Evolutionary conservation across 139 green algal species (phyloP), one percentile per base, ranked within the genome.

Genomic region (Chlamydomonas sp.): DNA sequence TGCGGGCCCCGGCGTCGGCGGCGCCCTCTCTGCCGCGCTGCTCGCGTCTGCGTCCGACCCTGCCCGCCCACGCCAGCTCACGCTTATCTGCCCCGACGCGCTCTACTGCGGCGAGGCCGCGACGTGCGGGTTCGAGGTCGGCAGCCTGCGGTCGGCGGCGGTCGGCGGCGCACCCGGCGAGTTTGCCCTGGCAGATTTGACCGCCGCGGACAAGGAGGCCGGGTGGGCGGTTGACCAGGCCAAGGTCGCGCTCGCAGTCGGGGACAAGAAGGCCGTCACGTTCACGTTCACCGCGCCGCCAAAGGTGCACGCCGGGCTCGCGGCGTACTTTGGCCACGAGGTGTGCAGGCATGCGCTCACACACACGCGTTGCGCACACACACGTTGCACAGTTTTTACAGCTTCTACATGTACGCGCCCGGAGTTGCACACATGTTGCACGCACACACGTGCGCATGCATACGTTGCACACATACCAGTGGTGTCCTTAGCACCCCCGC

Each of bases 141-240:
- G 81, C 13, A 81, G 70, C 35, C 50, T 88, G 26, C 81, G 80
- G 35, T 78, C 75, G 60, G 31, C 26, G 3, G 29, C 33, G 3
- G 34, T 58, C 0, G 78, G 73, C 1, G 72, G 47, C 22, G 35
- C 61, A 3, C 26, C 77, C 22, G 83, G 70, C 2, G 83, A 86
- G 68, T 30, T 86, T 4, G 5, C 67, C 8, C 10, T 86, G 1
- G 75, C 79, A 3, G 76, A 81, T 2, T 58, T 86, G 20, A 50
- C 79, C 33, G 35, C 67, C 35, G 73, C 71, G 29, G 79, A 78
- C 1, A 66, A 63, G n/a, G 75, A 78, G 22, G 75, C 77, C 22
- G 83, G 83, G 24, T 86, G 81, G 75, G 67, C 67, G 2, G 43
- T 88, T 16, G 78, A 80, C 24, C 57, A 39, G 0, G 26, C 49